Base-by-base conservation (phyloP, 148 eudicot species). In the Cornus florida region DNA sequence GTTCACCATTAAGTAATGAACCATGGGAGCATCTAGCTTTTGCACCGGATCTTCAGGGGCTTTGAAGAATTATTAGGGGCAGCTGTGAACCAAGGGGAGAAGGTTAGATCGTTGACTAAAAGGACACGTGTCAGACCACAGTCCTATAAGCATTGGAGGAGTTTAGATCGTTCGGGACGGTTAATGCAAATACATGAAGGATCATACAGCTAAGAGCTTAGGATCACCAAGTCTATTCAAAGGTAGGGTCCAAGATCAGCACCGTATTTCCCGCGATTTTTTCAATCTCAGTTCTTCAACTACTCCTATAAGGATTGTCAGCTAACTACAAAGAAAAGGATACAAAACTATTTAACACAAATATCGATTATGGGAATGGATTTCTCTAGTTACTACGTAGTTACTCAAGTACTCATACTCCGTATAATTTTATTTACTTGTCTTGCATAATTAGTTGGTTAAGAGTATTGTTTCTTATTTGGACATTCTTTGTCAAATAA, bases 211-310 rank as follows among this genome's bases (percentile, higher is more conserved):
- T 69, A 22, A 1, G 3, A 39, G 16, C 43, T 43, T 35, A 35
- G 38, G 38, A 35, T 35, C 38, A 28, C 5, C 3, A 43, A 43
- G 33, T 5, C 10, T 22, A 35, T 32, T 23, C 31, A 43, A 65
- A 75, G 17, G 70, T 14, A 32, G 39, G 70, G 70, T 41, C 69
- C 69, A 57, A 39, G 57, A 65, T 53, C 70, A 70, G 33, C 38
- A 75, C 78, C 78, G n/a, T n/a, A n/a, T 41, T 64, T 75, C 78
- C 70, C 78, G 70, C 59, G 70, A 65, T 75, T 22, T 75, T 75
- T 65, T 39, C 3, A 65, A 57, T 65, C 10, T 20, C 53, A 17
- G 24, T 57, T 75, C 23, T 23, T 53, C 78, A 75, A 75, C 78
- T 31, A 65, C 77, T 60, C 48, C 70, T 33, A 23, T 64, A 16